phyloP scores from a whole-genome alignment of 768 basidiomycete species.

The Tricholomella constricta region DNA sequence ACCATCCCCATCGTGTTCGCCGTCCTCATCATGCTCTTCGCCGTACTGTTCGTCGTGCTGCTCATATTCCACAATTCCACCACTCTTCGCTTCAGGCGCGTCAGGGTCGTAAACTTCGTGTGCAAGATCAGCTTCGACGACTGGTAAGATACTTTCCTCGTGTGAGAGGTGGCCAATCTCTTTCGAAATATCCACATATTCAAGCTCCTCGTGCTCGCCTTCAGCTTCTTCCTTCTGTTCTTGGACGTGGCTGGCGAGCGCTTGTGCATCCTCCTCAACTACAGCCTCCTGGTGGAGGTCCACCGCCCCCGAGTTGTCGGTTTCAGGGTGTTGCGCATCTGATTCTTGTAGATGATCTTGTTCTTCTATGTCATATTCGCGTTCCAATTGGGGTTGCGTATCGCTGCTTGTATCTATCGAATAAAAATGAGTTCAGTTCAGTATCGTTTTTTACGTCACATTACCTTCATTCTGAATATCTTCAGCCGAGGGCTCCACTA shows the following conservation, averaged over 20 bases:
- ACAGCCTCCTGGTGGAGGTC: neutral
- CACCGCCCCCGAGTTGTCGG: neutral
- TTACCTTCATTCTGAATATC: conserved; percentile 15
- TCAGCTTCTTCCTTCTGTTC: conserved; percentile 1
- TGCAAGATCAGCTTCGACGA: conserved; percentile 2
- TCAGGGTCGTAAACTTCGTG: conserved; percentile 20
- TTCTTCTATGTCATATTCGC: neutral
- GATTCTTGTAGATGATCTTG: neutral
- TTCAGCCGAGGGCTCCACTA: neutral
- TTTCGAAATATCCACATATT: neutral
- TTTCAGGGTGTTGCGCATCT: neutral
- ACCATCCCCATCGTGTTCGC: neutral
- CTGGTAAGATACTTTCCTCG: neutral
- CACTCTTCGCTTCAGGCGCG: conserved; percentile 12
- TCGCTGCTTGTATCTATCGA: neutral
- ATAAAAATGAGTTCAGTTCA: neutral
- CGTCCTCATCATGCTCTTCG: conserved; percentile 27
- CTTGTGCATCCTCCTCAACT: neutral
- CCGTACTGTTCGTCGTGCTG: neutral
- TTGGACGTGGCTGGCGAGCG: neutral
- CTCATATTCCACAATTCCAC: conserved; percentile 23
- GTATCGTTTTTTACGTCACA: neutral
- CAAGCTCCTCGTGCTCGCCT: conserved; percentile 17
- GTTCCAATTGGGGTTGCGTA: neutral
- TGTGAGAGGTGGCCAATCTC: neutral